phyloP scores from a whole-genome alignment of 164 flowering plant species.

The Aristolochia contorta region DNA sequence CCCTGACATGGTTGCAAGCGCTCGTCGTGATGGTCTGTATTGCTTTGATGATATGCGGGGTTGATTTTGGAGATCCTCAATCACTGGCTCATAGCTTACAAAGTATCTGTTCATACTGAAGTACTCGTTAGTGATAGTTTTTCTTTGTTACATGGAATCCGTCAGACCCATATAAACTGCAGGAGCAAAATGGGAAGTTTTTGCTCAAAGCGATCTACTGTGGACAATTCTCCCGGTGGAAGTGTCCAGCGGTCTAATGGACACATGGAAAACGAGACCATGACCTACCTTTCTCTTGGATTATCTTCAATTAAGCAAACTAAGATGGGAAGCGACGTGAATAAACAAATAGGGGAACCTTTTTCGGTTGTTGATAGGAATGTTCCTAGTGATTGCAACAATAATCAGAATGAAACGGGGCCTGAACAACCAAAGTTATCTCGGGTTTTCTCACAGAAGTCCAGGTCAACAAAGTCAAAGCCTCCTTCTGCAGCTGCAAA shows the following conservation, averaged over 20 bases:
- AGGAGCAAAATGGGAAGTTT: constrained; percentile 62
- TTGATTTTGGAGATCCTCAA: too few species aligned
- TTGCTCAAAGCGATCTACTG: constrained; percentile 67
- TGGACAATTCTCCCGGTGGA: constrained; percentile 41
- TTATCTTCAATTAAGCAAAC: constrained; percentile 16
- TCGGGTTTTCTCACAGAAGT: constrained; percentile 53
- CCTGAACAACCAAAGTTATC: constrained; percentile 65
- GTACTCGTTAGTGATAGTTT: too few species aligned
- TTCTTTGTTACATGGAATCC: too few species aligned
- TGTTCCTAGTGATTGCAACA: constrained; percentile 9
- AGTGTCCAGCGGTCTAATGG: constrained; percentile 39
- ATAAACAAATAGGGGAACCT: constrained; percentile 38
- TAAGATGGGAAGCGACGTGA: constrained; percentile 20
- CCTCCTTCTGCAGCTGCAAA: constrained; percentile 59
- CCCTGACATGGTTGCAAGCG: background rate
- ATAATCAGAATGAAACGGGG: constrained; percentile 24
- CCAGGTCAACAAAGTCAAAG: constrained; percentile 39
- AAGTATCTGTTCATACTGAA: too few species aligned
- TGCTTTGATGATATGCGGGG: too few species aligned
- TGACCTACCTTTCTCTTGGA: constrained; percentile 28
- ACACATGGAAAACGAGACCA: constrained; percentile 19
- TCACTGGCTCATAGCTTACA: too few species aligned
- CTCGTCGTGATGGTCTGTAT: background rate
- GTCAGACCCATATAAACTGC: too few species aligned
- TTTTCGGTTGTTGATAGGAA: constrained; percentile 38